Percentiles rank a stretch among this genome's conserved stretches.
Evolutionary conservation across 164 flowering plant genomes (phyloP).

Genomic region (Magnolia sinica): DNA sequence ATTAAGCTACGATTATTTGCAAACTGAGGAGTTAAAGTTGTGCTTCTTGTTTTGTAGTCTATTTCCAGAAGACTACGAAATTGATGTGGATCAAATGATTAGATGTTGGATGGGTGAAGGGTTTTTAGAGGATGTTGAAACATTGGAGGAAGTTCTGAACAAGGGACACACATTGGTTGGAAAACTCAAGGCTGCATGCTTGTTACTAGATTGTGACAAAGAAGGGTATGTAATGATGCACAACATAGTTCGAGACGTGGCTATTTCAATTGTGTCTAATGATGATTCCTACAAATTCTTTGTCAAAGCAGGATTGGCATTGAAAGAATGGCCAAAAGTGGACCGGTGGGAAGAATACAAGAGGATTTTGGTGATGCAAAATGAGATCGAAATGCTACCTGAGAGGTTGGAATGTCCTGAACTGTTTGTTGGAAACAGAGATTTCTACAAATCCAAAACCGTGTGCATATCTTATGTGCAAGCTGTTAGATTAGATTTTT

Average conservation of each 20-base stretch:
- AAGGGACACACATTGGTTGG: background rate
- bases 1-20: constrained; percentile 20
- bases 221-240: background rate
- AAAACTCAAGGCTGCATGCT: background rate
- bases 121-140: background rate
- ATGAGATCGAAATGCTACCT: background rate
- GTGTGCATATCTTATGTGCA: no score
- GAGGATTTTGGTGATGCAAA: no score
- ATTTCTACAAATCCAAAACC: no score
- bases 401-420: background rate
- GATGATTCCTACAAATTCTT: background rate
- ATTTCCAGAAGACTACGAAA: constrained; percentile 10
- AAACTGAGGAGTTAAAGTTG: constrained; percentile 8
- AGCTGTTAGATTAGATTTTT: no score
- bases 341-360: background rate
- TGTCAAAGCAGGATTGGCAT: background rate
- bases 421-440: no score
- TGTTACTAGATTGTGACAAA: background rate
- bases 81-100: constrained; percentile 5
- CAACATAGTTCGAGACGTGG: background rate
- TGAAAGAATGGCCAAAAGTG: background rate
- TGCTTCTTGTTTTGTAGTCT: constrained; percentile 2
- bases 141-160: background rate
- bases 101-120: background rate
- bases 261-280: background rate